Conservation (phyloP, 2,329 filamentous ascomycete genomes). For the Trichoderma sp. region DNA sequence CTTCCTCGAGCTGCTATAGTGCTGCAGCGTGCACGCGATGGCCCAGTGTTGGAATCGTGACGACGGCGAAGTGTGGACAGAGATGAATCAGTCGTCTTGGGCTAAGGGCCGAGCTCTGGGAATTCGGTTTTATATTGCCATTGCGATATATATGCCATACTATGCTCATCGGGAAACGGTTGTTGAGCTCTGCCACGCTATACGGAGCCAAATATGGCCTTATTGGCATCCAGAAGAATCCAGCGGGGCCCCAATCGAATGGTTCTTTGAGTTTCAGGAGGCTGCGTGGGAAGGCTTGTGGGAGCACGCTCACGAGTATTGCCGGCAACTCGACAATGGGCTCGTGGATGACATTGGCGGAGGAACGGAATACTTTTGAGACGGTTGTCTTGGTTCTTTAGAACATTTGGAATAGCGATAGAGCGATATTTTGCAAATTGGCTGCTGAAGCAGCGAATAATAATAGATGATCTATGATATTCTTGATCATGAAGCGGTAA, state of each 20-base stretch:
- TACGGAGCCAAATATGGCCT: not conserved
- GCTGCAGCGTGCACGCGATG: slow-evolving; percentile 14
- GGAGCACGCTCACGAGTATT: not conserved
- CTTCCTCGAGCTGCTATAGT: slow-evolving; percentile 14
- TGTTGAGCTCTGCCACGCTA: not conserved
- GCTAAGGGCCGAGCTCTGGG: not conserved
- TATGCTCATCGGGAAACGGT: not conserved
- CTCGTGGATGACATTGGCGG: not conserved
- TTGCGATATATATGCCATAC: slow-evolving; percentile 1
- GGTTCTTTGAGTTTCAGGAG: slow-evolving; percentile 12
- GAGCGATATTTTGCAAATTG: not conserved
- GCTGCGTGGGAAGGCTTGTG: slow-evolving; percentile 10
- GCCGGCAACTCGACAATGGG: not conserved
- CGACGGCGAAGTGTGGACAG: slow-evolving; percentile 1
- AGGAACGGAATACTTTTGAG: slow-evolving; percentile 9
- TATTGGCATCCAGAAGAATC: not conserved
- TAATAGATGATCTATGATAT: not conserved
- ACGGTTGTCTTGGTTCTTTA: not conserved
- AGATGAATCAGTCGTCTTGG: slow-evolving; percentile 9
- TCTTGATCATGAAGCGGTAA: not conserved
- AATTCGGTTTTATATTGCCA: slow-evolving; percentile 5
- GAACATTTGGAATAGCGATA: slow-evolving; percentile 1
- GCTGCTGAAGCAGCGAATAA: not conserved
- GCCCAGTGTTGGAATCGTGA: not conserved
- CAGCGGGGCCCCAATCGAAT: not conserved